These are phyloP conservation scores for Parachlorella kessleri DNA, from an alignment of 139 green algal genomes.

Conservation along the genomic window DNA sequence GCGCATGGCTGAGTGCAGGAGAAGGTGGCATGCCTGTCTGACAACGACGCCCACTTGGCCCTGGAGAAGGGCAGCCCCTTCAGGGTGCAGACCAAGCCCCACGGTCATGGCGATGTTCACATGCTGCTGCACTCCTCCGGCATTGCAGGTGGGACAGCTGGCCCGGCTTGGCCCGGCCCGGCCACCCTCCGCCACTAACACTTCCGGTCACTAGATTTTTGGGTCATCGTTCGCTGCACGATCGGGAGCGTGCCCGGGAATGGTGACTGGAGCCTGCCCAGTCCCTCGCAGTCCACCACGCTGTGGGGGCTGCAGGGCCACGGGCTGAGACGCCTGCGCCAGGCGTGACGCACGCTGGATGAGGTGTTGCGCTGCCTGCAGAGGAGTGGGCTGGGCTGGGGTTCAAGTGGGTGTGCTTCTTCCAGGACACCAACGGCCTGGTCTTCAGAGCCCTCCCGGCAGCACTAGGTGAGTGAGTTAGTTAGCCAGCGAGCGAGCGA, in stretches of 20 bases:
- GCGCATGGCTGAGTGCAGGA: too few species aligned
- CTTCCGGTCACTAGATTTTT: too few species aligned
- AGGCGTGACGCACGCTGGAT: too few species aligned
- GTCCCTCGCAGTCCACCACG: too few species aligned
- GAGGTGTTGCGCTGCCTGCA: slow-evolving; percentile 34
- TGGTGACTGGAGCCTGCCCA: too few species aligned
- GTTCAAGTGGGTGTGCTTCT: slow-evolving; percentile 96
- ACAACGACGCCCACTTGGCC: slow-evolving; percentile 88
- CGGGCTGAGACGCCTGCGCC: too few species aligned
- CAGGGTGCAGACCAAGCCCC: slow-evolving; percentile 92
- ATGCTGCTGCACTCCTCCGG: slow-evolving; percentile 86
- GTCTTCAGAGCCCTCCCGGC: slow-evolving; percentile 90
- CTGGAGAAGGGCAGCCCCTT: slow-evolving; percentile 72
- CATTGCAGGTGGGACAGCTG: slow-evolving; percentile 42
- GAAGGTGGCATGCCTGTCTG: slow-evolving; percentile 95
- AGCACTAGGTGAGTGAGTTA: slow-evolving; percentile 87
- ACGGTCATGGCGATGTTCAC: slow-evolving; percentile 99
- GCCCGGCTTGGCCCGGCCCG: neutral
- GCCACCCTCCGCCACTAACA: neutral
- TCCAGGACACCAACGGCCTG: slow-evolving; percentile 98
- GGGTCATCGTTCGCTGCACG: too few species aligned
- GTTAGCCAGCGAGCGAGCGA: too few species aligned
- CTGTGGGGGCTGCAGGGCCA: too few species aligned
- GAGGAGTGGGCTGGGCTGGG: slow-evolving; percentile 71
- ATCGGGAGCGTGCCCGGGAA: too few species aligned